A percentile compares a stretch with the other conserved stretches of the same genome.
These are phyloP conservation scores for Umbelopsis sp. DNA, from an alignment of 192 early-diverging fungal genomes.

Conservation along the genomic window DNA sequence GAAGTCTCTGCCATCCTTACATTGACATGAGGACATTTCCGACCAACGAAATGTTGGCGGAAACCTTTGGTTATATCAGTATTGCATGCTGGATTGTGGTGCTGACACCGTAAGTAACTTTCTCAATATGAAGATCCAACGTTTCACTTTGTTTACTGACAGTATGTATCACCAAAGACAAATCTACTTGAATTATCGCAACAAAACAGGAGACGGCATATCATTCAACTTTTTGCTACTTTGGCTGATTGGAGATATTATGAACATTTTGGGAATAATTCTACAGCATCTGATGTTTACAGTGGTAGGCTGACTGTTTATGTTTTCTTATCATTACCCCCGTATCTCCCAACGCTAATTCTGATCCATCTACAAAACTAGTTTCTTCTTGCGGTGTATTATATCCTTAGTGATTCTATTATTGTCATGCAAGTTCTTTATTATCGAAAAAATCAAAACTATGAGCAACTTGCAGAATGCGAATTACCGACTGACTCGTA, in stretches of 20 bases:
- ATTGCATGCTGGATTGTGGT: slow-evolving; percentile 82
- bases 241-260: slow-evolving; percentile 80
- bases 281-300: slow-evolving; percentile 70
- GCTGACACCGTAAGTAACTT: slow-evolving; percentile 68
- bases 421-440: slow-evolving; percentile 70
- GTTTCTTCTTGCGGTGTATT: slow-evolving; percentile 72
- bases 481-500: neutral
- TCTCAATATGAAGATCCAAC: neutral
- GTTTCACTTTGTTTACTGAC: neutral
- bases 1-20: neutral
- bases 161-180: slow-evolving; percentile 48
- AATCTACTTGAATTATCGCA: slow-evolving; percentile 74
- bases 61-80: slow-evolving; percentile 66
- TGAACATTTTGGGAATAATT: slow-evolving; percentile 71
- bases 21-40: neutral
- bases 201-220: slow-evolving; percentile 76
- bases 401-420: slow-evolving; percentile 67
- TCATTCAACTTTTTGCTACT: slow-evolving; percentile 70
- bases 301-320: slow-evolving; percentile 53
- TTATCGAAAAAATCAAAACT: slow-evolving; percentile 50
- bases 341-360: neutral
- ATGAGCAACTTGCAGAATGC: neutral
- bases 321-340: neutral
- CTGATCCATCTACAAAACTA: slow-evolving; percentile 17
- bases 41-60: neutral